These are phyloP conservation scores for Kluyveromyces siamensis DNA, from an alignment of 805 yeast genomes.

Conservation along the genomic window DNA sequence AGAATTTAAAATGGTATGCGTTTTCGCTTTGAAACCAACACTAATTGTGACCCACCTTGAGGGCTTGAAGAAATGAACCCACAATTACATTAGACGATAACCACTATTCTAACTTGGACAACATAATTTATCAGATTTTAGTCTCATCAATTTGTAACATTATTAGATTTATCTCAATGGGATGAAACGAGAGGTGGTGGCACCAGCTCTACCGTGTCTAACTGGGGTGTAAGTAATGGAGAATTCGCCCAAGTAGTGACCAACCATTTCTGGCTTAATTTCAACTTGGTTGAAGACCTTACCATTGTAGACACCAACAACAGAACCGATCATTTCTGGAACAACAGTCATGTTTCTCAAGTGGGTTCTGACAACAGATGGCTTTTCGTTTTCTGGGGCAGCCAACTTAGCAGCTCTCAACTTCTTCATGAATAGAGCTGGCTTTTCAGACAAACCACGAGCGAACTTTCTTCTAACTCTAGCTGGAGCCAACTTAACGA, in stretches of 20 bases:
- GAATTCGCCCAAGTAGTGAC: constrained; percentile 99
- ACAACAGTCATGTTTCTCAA: constrained; percentile 97
- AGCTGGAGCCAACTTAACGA: constrained; percentile 92
- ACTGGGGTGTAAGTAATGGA: constrained; percentile 99
- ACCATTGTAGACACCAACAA: constrained; percentile 99
- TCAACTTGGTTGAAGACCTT: constrained; percentile 98
- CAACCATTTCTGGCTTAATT: constrained; percentile 98
- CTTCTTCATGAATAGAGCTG: constrained; percentile 93
- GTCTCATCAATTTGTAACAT: background rate
- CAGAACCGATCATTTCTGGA: constrained; percentile 99
- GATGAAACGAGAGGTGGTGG: constrained; percentile 68
- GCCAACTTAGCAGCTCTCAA: constrained; percentile 94
- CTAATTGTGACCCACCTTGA: too few relatives aligned
- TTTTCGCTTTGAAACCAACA: background rate
- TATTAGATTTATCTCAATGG: constrained; percentile 44
- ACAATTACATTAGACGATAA: background rate
- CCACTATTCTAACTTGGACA: background rate
- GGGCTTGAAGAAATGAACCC: background rate
- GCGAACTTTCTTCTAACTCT: constrained; percentile 99
- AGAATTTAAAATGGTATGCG: background rate
- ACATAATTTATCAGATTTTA: background rate
- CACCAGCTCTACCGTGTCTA: constrained; percentile 98
- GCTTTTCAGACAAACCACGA: constrained; percentile 93
- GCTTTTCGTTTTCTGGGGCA: constrained; percentile 90
- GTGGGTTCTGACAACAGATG: constrained; percentile 96